phyloP scores from a whole-genome alignment of 208 protist genomes.

The Endotrypanum monterogeii region DNA sequence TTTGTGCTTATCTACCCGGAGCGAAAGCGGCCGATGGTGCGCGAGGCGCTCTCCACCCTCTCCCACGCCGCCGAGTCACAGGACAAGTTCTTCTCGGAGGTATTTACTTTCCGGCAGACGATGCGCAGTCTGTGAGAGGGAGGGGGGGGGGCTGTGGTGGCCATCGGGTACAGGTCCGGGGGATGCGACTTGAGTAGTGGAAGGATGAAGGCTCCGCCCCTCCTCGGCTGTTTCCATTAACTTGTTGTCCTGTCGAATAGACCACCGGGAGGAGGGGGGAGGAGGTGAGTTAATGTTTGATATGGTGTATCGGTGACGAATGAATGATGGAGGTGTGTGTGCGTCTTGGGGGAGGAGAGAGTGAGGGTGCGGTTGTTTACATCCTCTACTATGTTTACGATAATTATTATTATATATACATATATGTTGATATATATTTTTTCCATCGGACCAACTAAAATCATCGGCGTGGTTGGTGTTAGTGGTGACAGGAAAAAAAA shows the following conservation, averaged over 20 bases:
- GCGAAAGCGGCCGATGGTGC: constrained; percentile 58
- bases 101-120: constrained; percentile 75
- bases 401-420: too few relatives aligned
- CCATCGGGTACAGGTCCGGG: not conserved
- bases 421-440: not conserved
- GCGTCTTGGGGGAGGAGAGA: too few relatives aligned
- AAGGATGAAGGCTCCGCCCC: not conserved
- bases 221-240: not conserved
- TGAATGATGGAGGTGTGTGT: too few relatives aligned
- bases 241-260: not conserved
- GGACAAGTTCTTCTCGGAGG: constrained; percentile 82
- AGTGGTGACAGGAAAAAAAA: not conserved
- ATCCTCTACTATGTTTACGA: too few relatives aligned
- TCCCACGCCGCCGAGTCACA: constrained; percentile 65
- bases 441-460: not conserved
- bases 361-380: not conserved
- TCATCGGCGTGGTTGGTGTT: too few relatives aligned
- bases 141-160: not conserved
- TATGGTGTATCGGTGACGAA: too few relatives aligned
- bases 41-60: constrained; percentile 66
- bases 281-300: too few relatives aligned
- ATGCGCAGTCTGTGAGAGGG: constrained; percentile 53
- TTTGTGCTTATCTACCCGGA: constrained; percentile 72
- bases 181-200: not conserved
- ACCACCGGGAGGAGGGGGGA: too few relatives aligned